phyloP scores from a whole-genome alignment of 345 rosid genomes.

The Microthlaspi erraticum region DNA sequence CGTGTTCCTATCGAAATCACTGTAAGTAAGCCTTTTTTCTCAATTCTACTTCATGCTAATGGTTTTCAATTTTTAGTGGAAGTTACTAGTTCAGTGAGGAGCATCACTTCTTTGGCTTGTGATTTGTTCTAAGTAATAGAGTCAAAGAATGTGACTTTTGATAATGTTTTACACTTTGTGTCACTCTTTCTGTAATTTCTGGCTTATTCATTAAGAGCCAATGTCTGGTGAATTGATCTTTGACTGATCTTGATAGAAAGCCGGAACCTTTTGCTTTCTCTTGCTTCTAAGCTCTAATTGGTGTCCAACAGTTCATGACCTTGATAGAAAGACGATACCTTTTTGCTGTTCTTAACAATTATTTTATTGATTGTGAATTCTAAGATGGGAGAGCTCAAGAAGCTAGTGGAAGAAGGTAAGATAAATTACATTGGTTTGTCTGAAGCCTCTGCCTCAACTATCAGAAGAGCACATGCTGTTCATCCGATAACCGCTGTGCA shows the following conservation, averaged over 20 bases:
- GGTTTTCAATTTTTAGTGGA: not conserved
- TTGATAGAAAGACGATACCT: not conserved
- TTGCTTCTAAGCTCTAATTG: not conserved
- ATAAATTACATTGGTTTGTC: constrained; percentile 70
- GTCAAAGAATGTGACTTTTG: not conserved
- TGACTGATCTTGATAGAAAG: not conserved
- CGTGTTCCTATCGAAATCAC: constrained; percentile 46
- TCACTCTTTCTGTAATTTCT: not conserved
- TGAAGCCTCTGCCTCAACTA: constrained; percentile 81
- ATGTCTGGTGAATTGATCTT: not conserved
- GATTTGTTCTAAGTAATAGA: not conserved
- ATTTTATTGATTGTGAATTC: not conserved
- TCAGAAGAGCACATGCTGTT: constrained; percentile 77
- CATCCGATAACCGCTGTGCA: constrained; percentile 73
- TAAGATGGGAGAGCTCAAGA: constrained; percentile 67
- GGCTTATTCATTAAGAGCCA: not conserved
- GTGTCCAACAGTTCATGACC: not conserved
- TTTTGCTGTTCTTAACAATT: not conserved
- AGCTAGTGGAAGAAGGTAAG: constrained; percentile 75
- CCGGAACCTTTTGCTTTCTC: too few species aligned
- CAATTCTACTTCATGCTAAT: not conserved
- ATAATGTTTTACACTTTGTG: not conserved
- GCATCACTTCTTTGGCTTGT: not conserved
- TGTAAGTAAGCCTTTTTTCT: constrained; percentile 33
- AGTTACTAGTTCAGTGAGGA: not conserved